phyloP scores from a whole-genome alignment of 2,329 filamentous ascomycete species.

The Lasiodiplodia theobromae region DNA sequence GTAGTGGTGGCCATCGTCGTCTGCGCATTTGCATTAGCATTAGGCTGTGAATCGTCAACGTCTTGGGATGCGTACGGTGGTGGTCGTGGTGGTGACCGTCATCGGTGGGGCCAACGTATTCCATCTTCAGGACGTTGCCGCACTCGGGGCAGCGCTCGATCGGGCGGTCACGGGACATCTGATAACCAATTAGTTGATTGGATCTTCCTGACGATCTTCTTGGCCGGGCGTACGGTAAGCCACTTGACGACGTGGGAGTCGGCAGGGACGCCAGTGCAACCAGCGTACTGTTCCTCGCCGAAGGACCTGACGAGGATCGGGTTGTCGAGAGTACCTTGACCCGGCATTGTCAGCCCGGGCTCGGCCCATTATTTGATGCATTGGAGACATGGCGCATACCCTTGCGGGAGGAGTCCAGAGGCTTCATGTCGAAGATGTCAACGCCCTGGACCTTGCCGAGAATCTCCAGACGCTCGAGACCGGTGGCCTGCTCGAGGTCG shows the following conservation, averaged over 20 bases:
- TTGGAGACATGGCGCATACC: slow-evolving; percentile 60
- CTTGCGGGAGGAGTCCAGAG: slow-evolving; percentile 86
- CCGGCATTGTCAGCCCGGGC: slow-evolving; percentile 17
- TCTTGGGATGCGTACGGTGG: slow-evolving; percentile 31
- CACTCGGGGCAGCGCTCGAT: slow-evolving; percentile 96
- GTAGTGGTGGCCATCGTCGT: slow-evolving; percentile 61
- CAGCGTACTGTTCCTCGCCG: slow-evolving; percentile 94
- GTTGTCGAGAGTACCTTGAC: slow-evolving; percentile 82
- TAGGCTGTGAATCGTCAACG: too few relatives aligned
- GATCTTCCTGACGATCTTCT: not conserved
- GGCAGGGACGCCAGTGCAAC: slow-evolving; percentile 92
- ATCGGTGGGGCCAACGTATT: slow-evolving; percentile 86
- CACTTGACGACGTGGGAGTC: slow-evolving; percentile 92
- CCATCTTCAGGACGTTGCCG: slow-evolving; percentile 96
- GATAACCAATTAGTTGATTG: slow-evolving; percentile 26
- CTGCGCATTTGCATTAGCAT: slow-evolving; percentile 32
- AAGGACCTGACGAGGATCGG: slow-evolving; percentile 87
- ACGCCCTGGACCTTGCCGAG: slow-evolving; percentile 99
- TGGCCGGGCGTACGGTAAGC: slow-evolving; percentile 73
- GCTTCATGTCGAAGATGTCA: slow-evolving; percentile 98
- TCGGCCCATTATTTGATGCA: slow-evolving; percentile 2
- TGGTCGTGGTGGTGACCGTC: slow-evolving; percentile 71
- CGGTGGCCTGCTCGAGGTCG: slow-evolving; percentile 94
- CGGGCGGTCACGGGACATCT: slow-evolving; percentile 89
- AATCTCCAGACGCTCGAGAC: slow-evolving; percentile 98